Conservation (phyloP, 164 flowering plant genomes). For the Berberis thunbergii region DNA sequence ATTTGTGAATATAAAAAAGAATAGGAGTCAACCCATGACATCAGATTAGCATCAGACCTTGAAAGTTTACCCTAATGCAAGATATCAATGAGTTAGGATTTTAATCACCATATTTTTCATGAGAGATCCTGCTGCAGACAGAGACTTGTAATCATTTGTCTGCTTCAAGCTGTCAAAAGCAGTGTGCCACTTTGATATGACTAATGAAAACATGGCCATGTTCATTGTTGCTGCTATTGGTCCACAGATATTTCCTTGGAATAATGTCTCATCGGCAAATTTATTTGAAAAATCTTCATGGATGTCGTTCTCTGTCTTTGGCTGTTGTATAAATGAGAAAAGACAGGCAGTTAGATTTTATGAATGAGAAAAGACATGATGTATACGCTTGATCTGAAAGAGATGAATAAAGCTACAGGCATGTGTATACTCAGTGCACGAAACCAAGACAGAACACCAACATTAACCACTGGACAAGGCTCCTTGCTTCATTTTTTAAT, state of each 20-base stretch:
- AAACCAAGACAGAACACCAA: too few species aligned
- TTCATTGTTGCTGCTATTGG: constrained; percentile 90
- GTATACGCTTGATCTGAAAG: too few species aligned
- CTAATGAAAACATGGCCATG: constrained; percentile 73
- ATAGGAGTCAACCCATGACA: too few species aligned
- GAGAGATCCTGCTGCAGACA: constrained; percentile 77
- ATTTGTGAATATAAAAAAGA: too few species aligned
- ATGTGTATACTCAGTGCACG: too few species aligned
- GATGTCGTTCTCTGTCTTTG: constrained; percentile 18
- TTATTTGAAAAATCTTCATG: constrained; percentile 20
- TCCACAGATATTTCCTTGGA: constrained; percentile 72
- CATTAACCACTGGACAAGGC: too few species aligned
- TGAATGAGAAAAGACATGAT: too few species aligned
- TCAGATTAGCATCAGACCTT: not conserved
- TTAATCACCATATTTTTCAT: constrained; percentile 66
- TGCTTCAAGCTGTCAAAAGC: constrained; percentile 87
- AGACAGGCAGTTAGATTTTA: not conserved
- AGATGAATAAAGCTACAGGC: too few species aligned
- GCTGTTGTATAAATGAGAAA: constrained; percentile 24
- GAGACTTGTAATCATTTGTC: constrained; percentile 63
- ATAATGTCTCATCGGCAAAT: constrained; percentile 37
- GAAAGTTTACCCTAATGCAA: constrained; percentile 1
- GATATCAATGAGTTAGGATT: not conserved
- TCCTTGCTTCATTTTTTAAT: too few species aligned
- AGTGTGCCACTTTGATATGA: constrained; percentile 66